Evolutionary conservation across 2,329 filamentous ascomycete genomes (phyloP), one percentile per base, ranked within the genome.

Genomic region (Cephalotrichum gorgonifer): DNA sequence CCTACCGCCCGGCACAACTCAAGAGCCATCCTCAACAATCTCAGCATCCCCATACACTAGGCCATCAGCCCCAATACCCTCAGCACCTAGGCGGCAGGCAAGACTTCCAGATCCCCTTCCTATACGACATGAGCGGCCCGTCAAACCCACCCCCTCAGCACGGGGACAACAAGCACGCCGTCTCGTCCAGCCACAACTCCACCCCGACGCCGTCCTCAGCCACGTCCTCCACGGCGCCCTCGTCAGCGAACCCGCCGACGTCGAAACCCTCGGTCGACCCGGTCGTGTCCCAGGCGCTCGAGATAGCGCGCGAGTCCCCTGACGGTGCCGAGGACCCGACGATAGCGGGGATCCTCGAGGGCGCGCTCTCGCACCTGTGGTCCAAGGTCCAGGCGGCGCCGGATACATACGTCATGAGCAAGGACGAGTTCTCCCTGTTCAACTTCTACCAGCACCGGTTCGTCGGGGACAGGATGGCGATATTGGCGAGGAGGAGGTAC

Each of bases 361-460:
- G 63, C 46, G 82, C 78, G 27, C 69, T 88, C 45, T 60, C 67
- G 2, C 70, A 76, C 53, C 78, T 90, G 54, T 91, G 86, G 86
- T 62, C 60, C 41, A 82, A 79, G 56, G 75, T 94, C 50, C 68
- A 81, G 57, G 70, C 72, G 3, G 70, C 83, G 28, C 85, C 85
- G 1, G 67, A 76, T 46, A 71, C 72, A n/a, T 94, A 91, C 64
- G 65, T 93, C 54, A 81, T 94, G 70, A 80, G 72, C 30, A 72
- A 76, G 53, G 81, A 88, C 64, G 88, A 95, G 66, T 94, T 93
- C 59, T 80, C 86, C 49, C 75, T 94, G 52, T 89, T 94, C 78
- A 94, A 93, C 70, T 91, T 84, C 65, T 91, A 85, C 64, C 83
- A 86, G 53, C 66, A 76, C 53, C 77, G 83, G 9, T 88, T 85